These are phyloP conservation scores for Adiantum capillusveneris DNA, from an alignment of 75 land plant species.

Conservation along the genomic window DNA sequence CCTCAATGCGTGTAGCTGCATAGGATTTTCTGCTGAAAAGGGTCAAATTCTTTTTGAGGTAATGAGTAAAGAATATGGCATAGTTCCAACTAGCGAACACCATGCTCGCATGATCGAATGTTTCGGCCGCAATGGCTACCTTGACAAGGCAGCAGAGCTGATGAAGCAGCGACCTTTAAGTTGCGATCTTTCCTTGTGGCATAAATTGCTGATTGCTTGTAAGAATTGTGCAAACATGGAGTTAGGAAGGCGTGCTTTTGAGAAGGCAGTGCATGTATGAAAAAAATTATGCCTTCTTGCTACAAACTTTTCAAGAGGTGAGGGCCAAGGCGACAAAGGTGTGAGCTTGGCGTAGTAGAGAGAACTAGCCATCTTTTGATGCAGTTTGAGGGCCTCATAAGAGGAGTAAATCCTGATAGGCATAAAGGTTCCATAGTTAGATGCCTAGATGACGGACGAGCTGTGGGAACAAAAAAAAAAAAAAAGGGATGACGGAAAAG, in stretches of 20 bases:
- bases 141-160: conserved; percentile 23
- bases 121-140: conserved; percentile 32
- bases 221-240: conserved; percentile 18
- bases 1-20: conserved; percentile 36
- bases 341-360: too few relatives aligned
- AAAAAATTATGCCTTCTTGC: too few relatives aligned
- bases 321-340: too few relatives aligned
- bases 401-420: too few relatives aligned
- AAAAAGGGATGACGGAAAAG: too few relatives aligned
- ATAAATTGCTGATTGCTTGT: conserved; percentile 35
- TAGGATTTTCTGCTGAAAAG: conserved; percentile 35
- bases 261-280: conserved; percentile 1
- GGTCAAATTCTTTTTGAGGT: conserved; percentile 19
- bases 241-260: conserved; percentile 30
- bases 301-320: too few relatives aligned
- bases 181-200: conserved; percentile 19
- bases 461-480: too few relatives aligned
- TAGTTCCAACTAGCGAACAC: conserved; percentile 24
- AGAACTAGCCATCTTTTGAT: too few relatives aligned
- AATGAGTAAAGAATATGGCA: conserved; percentile 18
- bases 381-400: too few relatives aligned
- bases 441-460: too few relatives aligned
- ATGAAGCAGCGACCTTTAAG: conserved; percentile 3
- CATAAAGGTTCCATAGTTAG: too few relatives aligned
- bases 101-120: conserved; percentile 31